Conservation (phyloP, 164 flowering plant genomes). For the Tetrastigma voinierianum region DNA sequence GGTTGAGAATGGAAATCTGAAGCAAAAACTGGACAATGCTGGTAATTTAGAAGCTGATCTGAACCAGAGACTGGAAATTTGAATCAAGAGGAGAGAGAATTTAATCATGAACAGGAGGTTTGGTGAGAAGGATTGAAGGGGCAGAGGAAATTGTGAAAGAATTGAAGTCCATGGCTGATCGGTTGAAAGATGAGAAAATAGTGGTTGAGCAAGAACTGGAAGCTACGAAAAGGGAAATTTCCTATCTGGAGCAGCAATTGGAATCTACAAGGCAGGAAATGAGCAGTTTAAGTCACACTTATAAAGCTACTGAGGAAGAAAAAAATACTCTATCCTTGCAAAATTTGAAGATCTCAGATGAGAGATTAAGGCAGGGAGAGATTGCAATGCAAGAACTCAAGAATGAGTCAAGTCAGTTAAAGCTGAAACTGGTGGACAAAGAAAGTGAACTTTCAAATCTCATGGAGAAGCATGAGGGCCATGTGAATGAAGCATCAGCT, state of each 20-base stretch:
- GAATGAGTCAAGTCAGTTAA: slow-evolving; percentile 34
- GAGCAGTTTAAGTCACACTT: slow-evolving; percentile 27
- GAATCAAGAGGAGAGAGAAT: slow-evolving; percentile 32
- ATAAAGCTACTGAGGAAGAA: slow-evolving; percentile 38
- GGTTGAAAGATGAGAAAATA: slow-evolving; percentile 40
- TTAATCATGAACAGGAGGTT: no score
- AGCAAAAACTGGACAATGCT: slow-evolving; percentile 29
- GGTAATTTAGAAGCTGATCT: slow-evolving; percentile 32
- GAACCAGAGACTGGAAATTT: slow-evolving; percentile 40
- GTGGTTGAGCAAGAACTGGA: slow-evolving; percentile 36
- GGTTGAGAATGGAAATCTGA: slow-evolving; percentile 35
- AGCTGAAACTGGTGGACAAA: slow-evolving; percentile 29
- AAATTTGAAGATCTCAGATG: slow-evolving; percentile 33
- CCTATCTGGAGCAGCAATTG: slow-evolving; percentile 30
- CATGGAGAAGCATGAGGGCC: slow-evolving; percentile 28
- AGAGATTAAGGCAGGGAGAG: slow-evolving; percentile 36
- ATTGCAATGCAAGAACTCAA: slow-evolving; percentile 28
- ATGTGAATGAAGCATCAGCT: slow-evolving; percentile 35
- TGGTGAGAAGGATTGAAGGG: slow-evolving; percentile 42
- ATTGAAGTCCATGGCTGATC: slow-evolving; percentile 27
- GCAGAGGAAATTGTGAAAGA: slow-evolving; percentile 36
- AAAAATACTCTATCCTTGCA: slow-evolving; percentile 35
- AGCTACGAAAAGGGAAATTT: slow-evolving; percentile 25
- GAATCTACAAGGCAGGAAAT: slow-evolving; percentile 35
- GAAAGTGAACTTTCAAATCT: slow-evolving; percentile 41